Conservation (phyloP, 2,329 filamentous ascomycete genomes). For the Ascochyta lentis region DNA sequence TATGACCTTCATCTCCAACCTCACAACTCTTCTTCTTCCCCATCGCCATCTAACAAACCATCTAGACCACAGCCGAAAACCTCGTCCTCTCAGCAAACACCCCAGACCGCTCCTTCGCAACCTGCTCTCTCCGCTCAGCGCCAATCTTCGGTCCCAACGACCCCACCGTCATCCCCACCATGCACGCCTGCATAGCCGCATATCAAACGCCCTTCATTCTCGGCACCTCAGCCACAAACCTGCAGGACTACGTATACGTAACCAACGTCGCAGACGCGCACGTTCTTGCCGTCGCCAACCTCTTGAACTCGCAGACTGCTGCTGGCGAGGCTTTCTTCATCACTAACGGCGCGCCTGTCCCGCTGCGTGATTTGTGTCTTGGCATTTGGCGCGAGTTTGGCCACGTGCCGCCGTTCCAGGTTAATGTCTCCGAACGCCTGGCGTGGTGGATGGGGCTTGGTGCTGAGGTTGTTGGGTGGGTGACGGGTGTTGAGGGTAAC, state of each 20-base stretch:
- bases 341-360: conserved; percentile 86
- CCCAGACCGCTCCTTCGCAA: conserved; percentile 65
- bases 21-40: background rate
- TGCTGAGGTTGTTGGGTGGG: conserved; percentile 57
- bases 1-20: background rate
- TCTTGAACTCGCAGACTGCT: conserved; percentile 67
- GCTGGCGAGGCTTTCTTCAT: conserved; percentile 86
- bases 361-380: conserved; percentile 89
- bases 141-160: conserved; percentile 94
- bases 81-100: conserved; percentile 78
- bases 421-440: conserved; percentile 57
- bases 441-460: conserved; percentile 57
- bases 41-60: background rate
- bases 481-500: conserved; percentile 53
- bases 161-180: conserved; percentile 73
- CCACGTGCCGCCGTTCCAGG: conserved; percentile 57
- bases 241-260: conserved; percentile 76
- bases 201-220: conserved; percentile 79
- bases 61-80: conserved; percentile 77
- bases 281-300: conserved; percentile 76
- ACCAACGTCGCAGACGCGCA: conserved; percentile 78
- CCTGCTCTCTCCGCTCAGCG: conserved; percentile 81
- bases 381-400: conserved; percentile 74
- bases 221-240: conserved; percentile 69
- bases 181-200: conserved; percentile 73